These are phyloP conservation scores for Aspergillus sclerotialis DNA, from an alignment of 2,329 filamentous ascomycete genomes.

Conservation along the genomic window DNA sequence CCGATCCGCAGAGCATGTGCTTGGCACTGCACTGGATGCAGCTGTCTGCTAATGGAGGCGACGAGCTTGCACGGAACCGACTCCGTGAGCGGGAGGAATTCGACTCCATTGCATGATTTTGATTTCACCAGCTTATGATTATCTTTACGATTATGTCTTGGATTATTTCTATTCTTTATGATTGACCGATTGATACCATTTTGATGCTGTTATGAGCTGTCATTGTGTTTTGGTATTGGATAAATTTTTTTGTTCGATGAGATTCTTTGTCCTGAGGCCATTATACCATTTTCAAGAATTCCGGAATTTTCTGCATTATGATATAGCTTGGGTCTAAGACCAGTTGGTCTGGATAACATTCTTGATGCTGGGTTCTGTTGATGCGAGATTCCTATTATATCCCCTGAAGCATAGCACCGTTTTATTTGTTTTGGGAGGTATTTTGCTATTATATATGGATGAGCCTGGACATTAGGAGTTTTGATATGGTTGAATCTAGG, in stretches of 20 bases:
- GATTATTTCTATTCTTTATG: conserved; percentile 10
- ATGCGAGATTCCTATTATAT: background rate
- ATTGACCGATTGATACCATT: conserved; percentile 2
- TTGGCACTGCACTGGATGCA: conserved; percentile 98
- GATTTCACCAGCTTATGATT: background rate
- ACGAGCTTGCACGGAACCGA: conserved; percentile 75
- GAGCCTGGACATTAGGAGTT: too few species aligned
- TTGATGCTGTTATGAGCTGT: too few species aligned
- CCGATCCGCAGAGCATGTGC: conserved; percentile 84
- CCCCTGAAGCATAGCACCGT: too few species aligned
- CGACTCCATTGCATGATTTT: conserved; percentile 47
- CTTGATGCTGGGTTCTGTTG: background rate
- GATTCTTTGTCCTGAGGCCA: too few species aligned
- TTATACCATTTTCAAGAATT: too few species aligned
- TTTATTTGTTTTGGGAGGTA: background rate
- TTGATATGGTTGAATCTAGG: too few species aligned
- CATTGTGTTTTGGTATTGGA: too few species aligned
- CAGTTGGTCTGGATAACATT: background rate
- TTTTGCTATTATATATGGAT: background rate
- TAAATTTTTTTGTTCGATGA: conserved; percentile 14
- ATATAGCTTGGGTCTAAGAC: too few species aligned
- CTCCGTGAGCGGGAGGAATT: conserved; percentile 64
- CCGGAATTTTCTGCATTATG: background rate
- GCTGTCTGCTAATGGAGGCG: conserved; percentile 75
- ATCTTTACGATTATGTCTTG: conserved; percentile 4